These are phyloP conservation scores for Lentinula sp. DNA, from an alignment of 768 basidiomycete species.

Conservation along the genomic window DNA sequence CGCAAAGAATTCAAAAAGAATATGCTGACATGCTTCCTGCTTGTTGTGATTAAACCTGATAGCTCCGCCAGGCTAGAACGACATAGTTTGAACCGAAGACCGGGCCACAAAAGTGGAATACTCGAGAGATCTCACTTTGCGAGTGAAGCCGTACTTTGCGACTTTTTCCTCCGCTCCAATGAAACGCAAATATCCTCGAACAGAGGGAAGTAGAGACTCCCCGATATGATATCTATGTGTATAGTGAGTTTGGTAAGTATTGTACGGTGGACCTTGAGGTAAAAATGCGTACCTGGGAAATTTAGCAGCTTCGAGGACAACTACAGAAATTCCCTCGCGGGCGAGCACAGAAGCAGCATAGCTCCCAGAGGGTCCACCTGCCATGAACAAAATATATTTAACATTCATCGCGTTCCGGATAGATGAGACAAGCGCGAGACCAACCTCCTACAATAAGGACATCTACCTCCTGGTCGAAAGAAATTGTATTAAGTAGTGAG, in stretches of 20 bases:
- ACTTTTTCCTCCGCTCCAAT: conserved; percentile 53
- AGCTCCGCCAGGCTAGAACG: conserved; percentile 48
- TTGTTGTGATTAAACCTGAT: conserved; percentile 61
- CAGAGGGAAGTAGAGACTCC: conserved; percentile 56
- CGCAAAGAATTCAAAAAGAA: neutral
- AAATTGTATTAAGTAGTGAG: neutral
- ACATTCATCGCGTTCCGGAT: neutral
- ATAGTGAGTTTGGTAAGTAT: neutral
- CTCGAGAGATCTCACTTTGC: conserved; percentile 31
- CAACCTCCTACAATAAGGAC: conserved; percentile 37
- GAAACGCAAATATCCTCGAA: conserved; percentile 51
- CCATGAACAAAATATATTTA: neutral
- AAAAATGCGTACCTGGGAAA: conserved; percentile 15
- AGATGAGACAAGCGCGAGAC: neutral
- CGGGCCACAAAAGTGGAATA: too few species aligned
- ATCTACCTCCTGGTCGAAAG: conserved; percentile 27
- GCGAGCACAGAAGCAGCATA: conserved; percentile 24
- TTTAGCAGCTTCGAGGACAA: conserved; percentile 18
- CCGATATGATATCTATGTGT: conserved; percentile 48
- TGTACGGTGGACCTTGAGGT: neutral
- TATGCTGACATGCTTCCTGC: conserved; percentile 50
- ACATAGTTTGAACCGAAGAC: conserved; percentile 3
- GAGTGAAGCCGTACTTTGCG: conserved; percentile 41
- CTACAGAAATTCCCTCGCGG: conserved; percentile 22
- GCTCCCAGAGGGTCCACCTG: conserved; percentile 22